Base-by-base conservation (phyloP, 192 early-diverging fungal species). In the Gonapodya sp. region DNA sequence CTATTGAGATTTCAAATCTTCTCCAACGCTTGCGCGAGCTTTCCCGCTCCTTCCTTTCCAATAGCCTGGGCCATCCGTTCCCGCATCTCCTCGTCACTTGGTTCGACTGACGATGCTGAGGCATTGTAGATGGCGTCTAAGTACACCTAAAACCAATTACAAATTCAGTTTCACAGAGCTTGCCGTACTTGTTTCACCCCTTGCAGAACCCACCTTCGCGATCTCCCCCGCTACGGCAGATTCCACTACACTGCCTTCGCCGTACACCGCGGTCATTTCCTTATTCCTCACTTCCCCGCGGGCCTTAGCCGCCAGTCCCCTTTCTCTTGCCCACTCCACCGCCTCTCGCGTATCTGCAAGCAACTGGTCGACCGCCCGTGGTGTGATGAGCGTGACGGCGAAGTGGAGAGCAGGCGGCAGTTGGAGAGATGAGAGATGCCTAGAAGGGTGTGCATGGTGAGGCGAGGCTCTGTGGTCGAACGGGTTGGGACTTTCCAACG, bases 361-460 rank as follows among this genome's bases (percentile, higher is more conserved):
- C 18, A 77, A 34, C 30, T 77, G 30, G 75, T 77, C 75, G 75
- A 77, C 34, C 8, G 75, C 75, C 31, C 34, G 75, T 8, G 75
- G 18, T 16, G 30, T 34, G 75, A 77, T 18, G 30, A 77, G 75
- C 2, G 75, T 77, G 8, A 77, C 75, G 75, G 75, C 75, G 31
- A 77, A 18, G 75, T 77, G 75, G 8, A 77, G 75, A 16, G 30
- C 75, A 14, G 75, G 75, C 8, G 75, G 75, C 30, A 32, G 18
- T 34, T 77, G 75, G 30, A 77, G 75, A 33, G 30, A 32, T 8
- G 18, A 32, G 31, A 77, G 30, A 33, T 77, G 75, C 75, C 75
- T 64, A 16, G 46, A 64, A 24, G 46, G 46, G 46, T 16, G 46
- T 64, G 8, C 8, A 16, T 64, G 46, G 24, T 8, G 8, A 64